These are phyloP conservation scores for Malus orientalis DNA, from an alignment of 306 rosid species.

Conservation along the genomic window DNA sequence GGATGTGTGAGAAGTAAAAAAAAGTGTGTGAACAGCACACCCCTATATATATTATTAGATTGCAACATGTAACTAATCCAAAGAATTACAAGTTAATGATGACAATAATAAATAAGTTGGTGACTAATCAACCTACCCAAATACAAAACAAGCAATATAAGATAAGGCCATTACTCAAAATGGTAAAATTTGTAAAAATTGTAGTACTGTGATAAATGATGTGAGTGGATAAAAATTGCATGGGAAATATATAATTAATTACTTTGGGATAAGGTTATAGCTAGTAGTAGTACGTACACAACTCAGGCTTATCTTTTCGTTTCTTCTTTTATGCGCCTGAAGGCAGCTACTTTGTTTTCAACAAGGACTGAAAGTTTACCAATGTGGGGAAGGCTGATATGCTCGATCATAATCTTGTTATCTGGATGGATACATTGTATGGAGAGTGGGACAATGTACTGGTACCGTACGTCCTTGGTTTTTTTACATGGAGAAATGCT, in stretches of 20 bases:
- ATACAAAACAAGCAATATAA: not conserved
- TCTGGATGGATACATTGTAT: not conserved
- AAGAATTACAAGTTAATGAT: not conserved
- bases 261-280: not conserved
- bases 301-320: not conserved
- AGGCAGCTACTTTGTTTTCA: not conserved
- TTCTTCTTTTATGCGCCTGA: not conserved
- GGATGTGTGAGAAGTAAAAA: too few relatives aligned
- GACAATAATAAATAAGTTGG: not conserved
- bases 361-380: not conserved
- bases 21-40: accelerated
- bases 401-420: not conserved
- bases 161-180: not conserved
- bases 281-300: not conserved
- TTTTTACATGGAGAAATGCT: too few relatives aligned
- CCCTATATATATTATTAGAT: not conserved
- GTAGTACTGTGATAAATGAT: not conserved
- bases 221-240: not conserved
- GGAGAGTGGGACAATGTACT: too few relatives aligned
- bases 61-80: constrained; percentile 1
- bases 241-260: not conserved
- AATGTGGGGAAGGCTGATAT: not conserved
- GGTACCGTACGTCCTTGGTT: too few relatives aligned
- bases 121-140: not conserved
- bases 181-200: not conserved